Evolutionary conservation across 345 rosid species (phyloP).

Genomic region (rapeseed (Brassica napus)): Da-Ae NC_063448.1:4937001-4937500

Average conservation of each 20-base stretch:
- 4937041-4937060: not conserved
- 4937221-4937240: not conserved
- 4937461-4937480: conserved; percentile 30
- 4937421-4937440: not conserved
- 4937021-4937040: not conserved
- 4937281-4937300: not conserved
- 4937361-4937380: not conserved
- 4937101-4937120: conserved; percentile 18
- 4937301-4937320: not conserved
- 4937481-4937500: conserved; percentile 24
- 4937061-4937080: conserved; percentile 2
- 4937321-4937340: not conserved
- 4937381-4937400: not conserved
- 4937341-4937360: not conserved
- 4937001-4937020: not conserved
- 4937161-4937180: conserved; percentile 19
- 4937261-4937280: not conserved
- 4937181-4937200: conserved; percentile 5
- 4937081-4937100: conserved; percentile 28
- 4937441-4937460: conserved; percentile 24
- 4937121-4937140: conserved; percentile 15
- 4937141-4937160: conserved; percentile 8
- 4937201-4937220: not conserved
- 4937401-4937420: not conserved
- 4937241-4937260: conserved; percentile 1